Evolutionary conservation across 2,329 filamentous ascomycete genomes (phyloP), one percentile per base, ranked within the genome.

Genomic region (Davidsoniella neocaledoniae): DNA sequence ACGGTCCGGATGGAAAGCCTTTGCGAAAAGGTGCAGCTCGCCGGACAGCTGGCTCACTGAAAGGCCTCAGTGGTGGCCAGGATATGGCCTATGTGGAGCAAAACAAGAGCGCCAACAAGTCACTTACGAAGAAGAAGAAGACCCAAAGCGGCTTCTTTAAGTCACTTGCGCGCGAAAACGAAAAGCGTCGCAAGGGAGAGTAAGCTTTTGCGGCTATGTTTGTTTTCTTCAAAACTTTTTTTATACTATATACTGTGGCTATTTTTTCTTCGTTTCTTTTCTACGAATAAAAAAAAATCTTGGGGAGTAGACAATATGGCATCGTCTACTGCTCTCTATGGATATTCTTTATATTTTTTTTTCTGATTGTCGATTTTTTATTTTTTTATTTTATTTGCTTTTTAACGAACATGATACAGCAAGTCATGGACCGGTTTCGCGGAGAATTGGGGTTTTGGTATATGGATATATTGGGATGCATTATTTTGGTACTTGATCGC

Each of bases 71-170:
- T 50, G 91, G 91, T 51, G 91, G 88, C 0, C 85, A 94, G 61
- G 86, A 93, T 61, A 96, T 98, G 91, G 88, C 90, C n/a, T 96
- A 90, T 62, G 78, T 86, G 51, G 85, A 90, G 63, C 81, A 85
- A 64, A 86, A 85, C 64, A 82, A 80, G 68, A 79, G 73, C 57
- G 71, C 73, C 56, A 86, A 84, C 59, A 61, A 63, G 45, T 52
- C 59, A 2, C 51, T 64, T 16, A 66, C 63, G 56, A 63, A 62
- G 56, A 66, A 66, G 58, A 63, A 63, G 54, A 64, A 67, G 49
- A 64, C 63, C 55, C 59, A 59, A 49, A 53, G 62, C 1, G 67
- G 66, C 54, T 68, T 68, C 59, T 52, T 52, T 38, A 67, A 67
- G 57, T 67, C 66, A 58, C 64, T 68, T 56, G 61, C 61, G 14